Conservation (phyloP, 2,329 filamentous ascomycete genomes). For the Fusarium sambucinum region DNA sequence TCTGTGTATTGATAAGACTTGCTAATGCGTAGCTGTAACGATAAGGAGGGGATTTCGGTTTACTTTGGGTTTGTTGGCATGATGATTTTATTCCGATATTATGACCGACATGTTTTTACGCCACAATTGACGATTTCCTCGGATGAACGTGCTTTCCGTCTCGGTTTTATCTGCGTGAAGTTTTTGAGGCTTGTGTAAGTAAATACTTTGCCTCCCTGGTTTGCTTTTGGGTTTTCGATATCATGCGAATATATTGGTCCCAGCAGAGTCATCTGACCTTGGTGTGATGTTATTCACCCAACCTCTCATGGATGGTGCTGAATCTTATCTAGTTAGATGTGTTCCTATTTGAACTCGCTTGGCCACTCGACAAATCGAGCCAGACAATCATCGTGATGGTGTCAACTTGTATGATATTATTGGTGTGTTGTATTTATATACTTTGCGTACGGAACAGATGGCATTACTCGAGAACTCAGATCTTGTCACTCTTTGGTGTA, state of each 20-base stretch:
- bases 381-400: slow-evolving; percentile 3
- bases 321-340: neutral
- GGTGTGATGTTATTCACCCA: neutral
- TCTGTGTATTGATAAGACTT: slow-evolving; percentile 43
- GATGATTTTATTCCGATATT: slow-evolving; percentile 23
- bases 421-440: neutral
- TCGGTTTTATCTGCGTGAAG: neutral
- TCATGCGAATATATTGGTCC: neutral
- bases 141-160: slow-evolving; percentile 5
- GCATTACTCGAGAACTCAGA: neutral
- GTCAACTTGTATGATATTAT: neutral
- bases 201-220: neutral
- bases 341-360: neutral
- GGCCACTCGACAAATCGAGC: neutral
- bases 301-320: neutral
- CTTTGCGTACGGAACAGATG: neutral
- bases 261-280: neutral
- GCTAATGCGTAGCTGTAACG: slow-evolving; percentile 43
- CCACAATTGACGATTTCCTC: slow-evolving; percentile 21
- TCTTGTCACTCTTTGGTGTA: neutral
- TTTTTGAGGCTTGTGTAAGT: slow-evolving; percentile 7
- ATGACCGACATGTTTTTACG: slow-evolving; percentile 32
- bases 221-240: neutral
- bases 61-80: slow-evolving; percentile 26
- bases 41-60: slow-evolving; percentile 33